Base-by-base conservation (phyloP, 805 yeast species). In the Vanderwaltozyma yarrowii region DNA sequence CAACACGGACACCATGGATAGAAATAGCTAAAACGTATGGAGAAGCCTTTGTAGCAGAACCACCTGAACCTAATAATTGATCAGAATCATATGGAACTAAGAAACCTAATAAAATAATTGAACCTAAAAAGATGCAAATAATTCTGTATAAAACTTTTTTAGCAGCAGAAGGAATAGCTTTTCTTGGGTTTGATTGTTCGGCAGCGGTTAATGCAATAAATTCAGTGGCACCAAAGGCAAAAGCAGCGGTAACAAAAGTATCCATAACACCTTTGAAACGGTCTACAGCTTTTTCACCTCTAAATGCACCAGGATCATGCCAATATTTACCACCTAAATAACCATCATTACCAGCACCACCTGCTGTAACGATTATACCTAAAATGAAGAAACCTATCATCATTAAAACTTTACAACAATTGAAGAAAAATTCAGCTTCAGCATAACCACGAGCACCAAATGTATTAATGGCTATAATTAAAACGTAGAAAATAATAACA, bases 21-120 rank as follows among this genome's bases (percentile, higher is more conserved):
- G 70, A 65, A 41, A 80, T 70, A 24, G 88, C 86, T 58, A 81
- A 72, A 49, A 80, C 88, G 53, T 80, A 80, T 27, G 89, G 89
- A 15, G 88, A 80, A 16, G 83, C 79, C 25, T 60, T 61, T n/a
- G 77, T 59, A 46, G 71, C 75, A 20, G 62, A 60, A 33, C 71
- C 65, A 14, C 64, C 53, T 1, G 70, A 50, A 34, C 78, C 77
- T 49, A 67, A 58, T 40, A 76, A 60, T 48, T 73, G 64, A 5
- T 61, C 56, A 45, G 76, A 70, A 55, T 65, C 61, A 59, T 70
- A 76, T 35, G 86, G 85, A 35, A 77, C 81, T 19, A 76, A 58
- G 47, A 76, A 64, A 35, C 80, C 79, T 49, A 77, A 54, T 49
- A 77, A 58, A 33, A 71, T 60, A 35, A 76, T 62, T 9, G 77